Percentiles rank a stretch among this genome's conserved stretches.
phyloP scores from a whole-genome alignment of 129 eudicot genomes.

The Dittrichia graveolens region DNA sequence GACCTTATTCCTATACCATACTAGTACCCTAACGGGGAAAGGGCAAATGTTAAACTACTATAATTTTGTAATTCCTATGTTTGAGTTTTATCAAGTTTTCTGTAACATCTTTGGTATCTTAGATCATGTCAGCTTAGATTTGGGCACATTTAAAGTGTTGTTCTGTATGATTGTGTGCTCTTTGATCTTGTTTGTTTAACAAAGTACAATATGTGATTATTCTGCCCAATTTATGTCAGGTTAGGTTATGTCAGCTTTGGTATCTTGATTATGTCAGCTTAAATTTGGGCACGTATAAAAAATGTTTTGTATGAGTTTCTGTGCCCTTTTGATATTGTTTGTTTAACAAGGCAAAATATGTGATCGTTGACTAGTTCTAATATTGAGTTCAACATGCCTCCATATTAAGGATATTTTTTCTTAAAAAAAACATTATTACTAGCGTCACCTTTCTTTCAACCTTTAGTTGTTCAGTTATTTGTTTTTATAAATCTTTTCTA shows the following conservation, averaged over 20 bases:
- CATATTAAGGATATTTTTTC: not conserved
- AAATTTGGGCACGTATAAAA: too few species aligned
- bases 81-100: not conserved
- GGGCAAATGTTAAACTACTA: not conserved
- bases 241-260: too few species aligned
- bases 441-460: not conserved
- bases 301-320: not conserved
- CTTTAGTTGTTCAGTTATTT: not conserved
- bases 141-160: not conserved
- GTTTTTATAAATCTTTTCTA: not conserved
- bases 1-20: too few species aligned
- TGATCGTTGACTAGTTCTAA: not conserved
- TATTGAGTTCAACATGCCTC: not conserved
- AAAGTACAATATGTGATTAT: too few species aligned
- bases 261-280: too few species aligned
- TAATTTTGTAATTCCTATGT: not conserved
- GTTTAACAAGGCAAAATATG: constrained; percentile 8
- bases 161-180: too few species aligned
- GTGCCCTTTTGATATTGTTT: not conserved
- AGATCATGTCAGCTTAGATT: not conserved
- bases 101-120: not conserved
- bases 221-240: too few species aligned
- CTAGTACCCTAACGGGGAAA: too few species aligned
- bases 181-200: too few species aligned
- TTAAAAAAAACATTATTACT: not conserved